A percentile compares a stretch with the other conserved stretches of the same genome.
phyloP scores from a whole-genome alignment of 305 asterid species.

The Nicotiana rustica region DNA sequence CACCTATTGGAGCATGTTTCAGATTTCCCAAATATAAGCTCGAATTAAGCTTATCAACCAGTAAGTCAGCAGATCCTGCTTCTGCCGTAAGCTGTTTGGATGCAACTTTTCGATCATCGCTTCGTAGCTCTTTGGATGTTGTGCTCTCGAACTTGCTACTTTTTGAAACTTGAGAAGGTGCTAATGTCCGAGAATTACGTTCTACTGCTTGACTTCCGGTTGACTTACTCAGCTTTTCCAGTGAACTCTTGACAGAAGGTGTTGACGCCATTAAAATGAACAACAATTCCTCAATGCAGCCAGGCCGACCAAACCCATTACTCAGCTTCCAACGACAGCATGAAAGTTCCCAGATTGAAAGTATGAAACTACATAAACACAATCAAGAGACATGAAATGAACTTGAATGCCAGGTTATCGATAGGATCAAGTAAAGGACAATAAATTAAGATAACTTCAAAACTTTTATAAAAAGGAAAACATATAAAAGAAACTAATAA shows the following conservation, averaged over 20 bases:
- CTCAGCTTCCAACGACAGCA: constrained; percentile 39
- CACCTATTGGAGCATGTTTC: constrained; percentile 43
- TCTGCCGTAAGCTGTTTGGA: constrained; percentile 51
- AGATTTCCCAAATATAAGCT: constrained; percentile 61
- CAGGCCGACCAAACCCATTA: constrained; percentile 44
- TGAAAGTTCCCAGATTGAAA: constrained; percentile 37
- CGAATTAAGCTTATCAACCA: constrained; percentile 61
- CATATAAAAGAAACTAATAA: neutral
- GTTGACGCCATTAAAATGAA: constrained; percentile 68
- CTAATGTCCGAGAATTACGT: constrained; percentile 45
- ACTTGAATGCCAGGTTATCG: constrained; percentile 6
- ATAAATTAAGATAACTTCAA: neutral
- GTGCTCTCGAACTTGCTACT: constrained; percentile 49
- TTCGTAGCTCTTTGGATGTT: constrained; percentile 34
- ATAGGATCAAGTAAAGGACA: neutral
- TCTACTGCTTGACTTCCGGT: constrained; percentile 50
- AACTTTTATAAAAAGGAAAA: constrained; percentile 6
- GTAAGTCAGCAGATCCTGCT: constrained; percentile 47
- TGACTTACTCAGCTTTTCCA: constrained; percentile 56
- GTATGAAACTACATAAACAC: constrained; percentile 46
- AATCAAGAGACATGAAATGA: constrained; percentile 32
- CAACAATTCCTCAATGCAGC: constrained; percentile 36
- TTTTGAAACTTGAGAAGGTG: constrained; percentile 44
- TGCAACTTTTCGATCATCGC: constrained; percentile 41
- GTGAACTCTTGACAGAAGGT: constrained; percentile 53